Evolutionary conservation across 2,329 filamentous ascomycete genomes (phyloP).

Genomic region (Aureobasidium uvarum): DNA sequence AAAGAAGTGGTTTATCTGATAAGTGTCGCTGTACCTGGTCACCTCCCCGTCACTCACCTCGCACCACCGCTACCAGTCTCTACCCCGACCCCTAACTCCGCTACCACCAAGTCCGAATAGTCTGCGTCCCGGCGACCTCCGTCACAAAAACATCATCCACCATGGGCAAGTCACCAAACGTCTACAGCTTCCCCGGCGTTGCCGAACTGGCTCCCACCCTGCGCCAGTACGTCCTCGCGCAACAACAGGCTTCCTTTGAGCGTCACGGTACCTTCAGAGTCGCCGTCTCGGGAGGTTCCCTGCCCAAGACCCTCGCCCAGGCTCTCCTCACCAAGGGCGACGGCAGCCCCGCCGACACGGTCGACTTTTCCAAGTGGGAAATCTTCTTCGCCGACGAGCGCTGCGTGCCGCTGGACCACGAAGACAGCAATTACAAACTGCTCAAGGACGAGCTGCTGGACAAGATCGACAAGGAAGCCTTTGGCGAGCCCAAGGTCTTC

Average conservation of each 20-base stretch:
- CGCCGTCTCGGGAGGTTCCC: conserved; percentile 87
- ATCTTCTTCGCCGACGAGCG: conserved; percentile 99
- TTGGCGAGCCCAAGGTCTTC: conserved; percentile 69
- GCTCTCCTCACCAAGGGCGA: conserved; percentile 64
- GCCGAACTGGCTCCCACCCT: conserved; percentile 72
- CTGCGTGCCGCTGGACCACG: conserved; percentile 84
- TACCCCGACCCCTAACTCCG: background rate
- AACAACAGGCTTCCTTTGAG: conserved; percentile 73
- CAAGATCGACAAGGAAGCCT: conserved; percentile 67
- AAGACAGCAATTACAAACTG: conserved; percentile 90
- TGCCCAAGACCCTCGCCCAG: conserved; percentile 82
- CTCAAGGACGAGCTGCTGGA: conserved; percentile 84
- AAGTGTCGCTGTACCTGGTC: background rate
- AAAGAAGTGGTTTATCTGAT: conserved; percentile 24
- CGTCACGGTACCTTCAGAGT: conserved; percentile 87
- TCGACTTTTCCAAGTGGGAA: conserved; percentile 86
- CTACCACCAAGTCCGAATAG: background rate
- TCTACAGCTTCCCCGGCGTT: conserved; percentile 78
- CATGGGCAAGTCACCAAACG: conserved; percentile 51
- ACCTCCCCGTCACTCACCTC: conserved; percentile 4
- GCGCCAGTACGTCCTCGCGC: conserved; percentile 76
- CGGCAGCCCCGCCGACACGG: conserved; percentile 56
- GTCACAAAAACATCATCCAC: conserved; percentile 25
- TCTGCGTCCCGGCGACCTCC: background rate
- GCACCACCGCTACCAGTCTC: background rate